Percentiles rank a stretch among this genome's conserved stretches.
phyloP scores from a whole-genome alignment of 306 rosid genomes.

The Crataegus laevigata region DNA sequence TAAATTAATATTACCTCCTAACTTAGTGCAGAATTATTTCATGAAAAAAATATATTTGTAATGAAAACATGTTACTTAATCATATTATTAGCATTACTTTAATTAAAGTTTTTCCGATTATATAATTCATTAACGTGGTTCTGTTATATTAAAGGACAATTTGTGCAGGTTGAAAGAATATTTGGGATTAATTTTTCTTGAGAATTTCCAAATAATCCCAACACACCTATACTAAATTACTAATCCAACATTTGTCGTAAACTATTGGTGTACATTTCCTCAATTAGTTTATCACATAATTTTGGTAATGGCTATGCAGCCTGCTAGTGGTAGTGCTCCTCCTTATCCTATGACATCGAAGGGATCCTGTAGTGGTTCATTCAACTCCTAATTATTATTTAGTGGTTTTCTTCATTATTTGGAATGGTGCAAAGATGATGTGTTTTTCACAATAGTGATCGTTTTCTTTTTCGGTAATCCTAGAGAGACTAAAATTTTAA shows the following conservation, averaged over 20 bases:
- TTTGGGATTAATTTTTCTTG: background rate
- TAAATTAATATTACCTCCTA: background rate
- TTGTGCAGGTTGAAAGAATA: constrained; percentile 4
- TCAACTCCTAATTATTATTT: background rate
- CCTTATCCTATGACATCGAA: background rate
- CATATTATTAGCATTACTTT: background rate
- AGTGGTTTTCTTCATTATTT: background rate
- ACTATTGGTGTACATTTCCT: background rate
- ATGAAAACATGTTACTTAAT: background rate
- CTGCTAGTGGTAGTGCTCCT: background rate
- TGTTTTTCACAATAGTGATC: background rate
- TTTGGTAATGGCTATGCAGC: background rate
- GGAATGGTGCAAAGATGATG: background rate
- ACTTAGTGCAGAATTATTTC: background rate
- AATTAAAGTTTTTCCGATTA: background rate
- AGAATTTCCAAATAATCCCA: constrained; percentile 4
- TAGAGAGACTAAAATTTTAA: too few species aligned
- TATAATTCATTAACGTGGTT: background rate
- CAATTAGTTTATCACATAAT: background rate
- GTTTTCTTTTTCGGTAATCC: background rate
- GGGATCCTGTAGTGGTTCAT: background rate
- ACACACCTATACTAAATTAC: background rate
- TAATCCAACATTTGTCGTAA: background rate
- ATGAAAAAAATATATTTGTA: background rate
- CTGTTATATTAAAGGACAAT: background rate